Percentiles rank a stretch among this genome's conserved stretches.
Evolutionary conservation across 225 moss, liverwort and hornwort genomes (phyloP).

Genomic region (Pleurozium schreberi): DNA sequence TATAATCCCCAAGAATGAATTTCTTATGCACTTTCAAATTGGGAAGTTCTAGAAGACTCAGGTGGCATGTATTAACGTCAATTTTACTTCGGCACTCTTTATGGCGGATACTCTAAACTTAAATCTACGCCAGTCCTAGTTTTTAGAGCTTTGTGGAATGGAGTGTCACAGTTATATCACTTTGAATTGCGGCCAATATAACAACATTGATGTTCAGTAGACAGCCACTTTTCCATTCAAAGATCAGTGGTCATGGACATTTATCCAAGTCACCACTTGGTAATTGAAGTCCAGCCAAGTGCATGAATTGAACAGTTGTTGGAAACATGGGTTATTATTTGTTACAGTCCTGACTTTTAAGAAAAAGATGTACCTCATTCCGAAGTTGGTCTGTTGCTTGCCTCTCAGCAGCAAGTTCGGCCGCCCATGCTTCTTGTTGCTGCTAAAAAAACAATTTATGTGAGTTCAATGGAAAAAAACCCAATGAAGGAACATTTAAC

Average conservation of each 20-base stretch:
- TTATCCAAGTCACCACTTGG: neutral
- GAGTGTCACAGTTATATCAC: neutral
- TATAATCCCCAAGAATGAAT: no score
- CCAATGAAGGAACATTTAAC: neutral
- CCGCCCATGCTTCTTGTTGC: conserved; percentile 10
- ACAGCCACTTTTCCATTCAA: neutral
- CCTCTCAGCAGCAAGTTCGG: conserved; percentile 17
- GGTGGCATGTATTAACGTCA: neutral
- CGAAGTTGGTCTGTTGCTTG: conserved; percentile 5
- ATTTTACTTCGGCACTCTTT: neutral
- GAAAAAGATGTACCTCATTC: neutral
- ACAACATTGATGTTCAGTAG: neutral
- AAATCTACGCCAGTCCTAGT: no score
- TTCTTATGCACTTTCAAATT: neutral
- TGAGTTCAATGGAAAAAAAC: neutral
- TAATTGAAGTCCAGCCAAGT: neutral
- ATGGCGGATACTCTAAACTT: neutral
- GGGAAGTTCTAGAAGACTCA: neutral
- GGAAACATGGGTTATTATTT: no score
- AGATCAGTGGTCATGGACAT: neutral
- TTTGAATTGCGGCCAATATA: neutral
- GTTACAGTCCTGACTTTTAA: neutral
- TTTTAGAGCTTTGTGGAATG: neutral
- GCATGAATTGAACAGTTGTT: neutral
- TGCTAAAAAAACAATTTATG: neutral